Evolutionary conservation across 179 eudicot species (phyloP).

Genomic region (Drosera spatulata): DNA sequence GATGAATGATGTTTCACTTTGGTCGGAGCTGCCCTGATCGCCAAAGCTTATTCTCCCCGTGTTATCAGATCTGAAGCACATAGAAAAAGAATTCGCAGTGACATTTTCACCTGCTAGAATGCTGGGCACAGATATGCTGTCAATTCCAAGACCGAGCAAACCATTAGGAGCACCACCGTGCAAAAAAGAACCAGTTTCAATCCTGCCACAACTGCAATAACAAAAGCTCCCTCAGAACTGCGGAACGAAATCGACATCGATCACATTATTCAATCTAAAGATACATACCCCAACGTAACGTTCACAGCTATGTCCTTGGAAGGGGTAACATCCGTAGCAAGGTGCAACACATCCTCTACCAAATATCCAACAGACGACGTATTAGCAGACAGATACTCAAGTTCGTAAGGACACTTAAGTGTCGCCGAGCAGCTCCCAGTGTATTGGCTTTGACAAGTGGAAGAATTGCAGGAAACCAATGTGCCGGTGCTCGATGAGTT

Average conservation of each 20-base stretch:
- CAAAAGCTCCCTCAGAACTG: constrained; percentile 4
- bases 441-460: constrained; percentile 32
- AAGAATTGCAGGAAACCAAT: constrained; percentile 62
- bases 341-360: constrained; percentile 71
- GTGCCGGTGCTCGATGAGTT: constrained; percentile 59
- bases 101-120: constrained; percentile 60
- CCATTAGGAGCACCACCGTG: constrained; percentile 92
- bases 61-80: constrained; percentile 80
- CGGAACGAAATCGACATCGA: not conserved
- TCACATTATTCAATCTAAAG: constrained; percentile 9
- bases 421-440: constrained; percentile 29
- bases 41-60: constrained; percentile 85
- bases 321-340: constrained; percentile 49
- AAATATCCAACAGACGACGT: constrained; percentile 79
- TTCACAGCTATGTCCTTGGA: constrained; percentile 37
- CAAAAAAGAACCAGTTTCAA: constrained; percentile 83
- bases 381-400: constrained; percentile 59
- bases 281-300: constrained; percentile 64
- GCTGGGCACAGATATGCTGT: constrained; percentile 71
- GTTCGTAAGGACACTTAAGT: constrained; percentile 51
- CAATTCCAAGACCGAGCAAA: constrained; percentile 87
- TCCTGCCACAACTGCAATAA: constrained; percentile 68
- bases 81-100: constrained; percentile 81
- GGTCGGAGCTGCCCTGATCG: constrained; percentile 77
- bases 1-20: constrained; percentile 67